A percentile compares a stretch with the other conserved stretches of the same genome.
Conservation (phyloP, 139 green algal genomes). For the Tetradesmus obliquus region DNA sequence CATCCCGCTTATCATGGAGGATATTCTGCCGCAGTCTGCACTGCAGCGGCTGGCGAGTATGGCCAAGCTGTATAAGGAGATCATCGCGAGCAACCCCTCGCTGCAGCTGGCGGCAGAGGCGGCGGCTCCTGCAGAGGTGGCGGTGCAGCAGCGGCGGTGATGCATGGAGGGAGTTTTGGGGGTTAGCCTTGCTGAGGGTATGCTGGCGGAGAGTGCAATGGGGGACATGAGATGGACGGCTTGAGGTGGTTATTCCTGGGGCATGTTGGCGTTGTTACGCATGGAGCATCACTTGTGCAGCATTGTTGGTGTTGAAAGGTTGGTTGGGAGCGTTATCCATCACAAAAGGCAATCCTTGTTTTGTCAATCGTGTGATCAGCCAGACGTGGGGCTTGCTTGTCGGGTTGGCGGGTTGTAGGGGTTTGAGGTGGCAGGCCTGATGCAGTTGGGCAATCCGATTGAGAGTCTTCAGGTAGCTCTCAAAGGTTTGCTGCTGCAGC, state of each 20-base stretch:
- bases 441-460: too few species aligned
- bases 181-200: not conserved
- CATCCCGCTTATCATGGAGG: conserved; percentile 20
- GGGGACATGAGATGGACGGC: not conserved
- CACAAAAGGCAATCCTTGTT: not conserved
- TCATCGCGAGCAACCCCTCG: not conserved
- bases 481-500: too few species aligned
- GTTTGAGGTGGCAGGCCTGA: too few species aligned
- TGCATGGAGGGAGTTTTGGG: not conserved
- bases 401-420: too few species aligned
- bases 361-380: too few species aligned
- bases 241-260: not conserved
- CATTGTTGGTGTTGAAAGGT: not conserved
- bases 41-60: not conserved
- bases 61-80: conserved; percentile 5
- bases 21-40: not conserved
- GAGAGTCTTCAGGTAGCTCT: too few species aligned
- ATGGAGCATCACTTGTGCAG: not conserved
- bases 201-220: not conserved
- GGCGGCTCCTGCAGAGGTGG: not conserved
- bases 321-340: not conserved
- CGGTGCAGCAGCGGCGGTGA: not conserved
- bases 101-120: not conserved
- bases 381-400: too few species aligned
- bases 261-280: not conserved